A percentile compares a stretch with the other conserved stretches of the same genome.
These are phyloP conservation scores for Hypoxylon sp. DNA, from an alignment of 2,329 filamentous ascomycete species.

Conservation along the genomic window DNA sequence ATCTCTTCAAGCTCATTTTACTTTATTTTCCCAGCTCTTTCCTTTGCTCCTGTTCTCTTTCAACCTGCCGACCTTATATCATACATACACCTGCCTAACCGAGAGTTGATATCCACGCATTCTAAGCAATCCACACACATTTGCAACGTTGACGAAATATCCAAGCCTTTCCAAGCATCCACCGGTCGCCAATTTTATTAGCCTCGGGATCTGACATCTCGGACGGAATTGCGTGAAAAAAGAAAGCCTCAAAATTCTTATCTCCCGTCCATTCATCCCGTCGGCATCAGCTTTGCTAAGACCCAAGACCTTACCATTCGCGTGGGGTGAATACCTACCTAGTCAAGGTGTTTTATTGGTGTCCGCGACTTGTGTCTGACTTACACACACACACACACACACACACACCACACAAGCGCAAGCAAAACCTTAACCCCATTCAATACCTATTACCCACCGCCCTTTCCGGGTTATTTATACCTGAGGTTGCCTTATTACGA, in stretches of 20 bases:
- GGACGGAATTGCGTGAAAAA: slow-evolving; percentile 35
- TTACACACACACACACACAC: too few relatives aligned
- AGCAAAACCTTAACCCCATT: slow-evolving; percentile 4
- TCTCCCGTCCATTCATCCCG: slow-evolving; percentile 39
- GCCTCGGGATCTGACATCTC: slow-evolving; percentile 46
- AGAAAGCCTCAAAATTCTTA: slow-evolving; percentile 29
- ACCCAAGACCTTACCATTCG: slow-evolving; percentile 20
- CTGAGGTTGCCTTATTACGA: slow-evolving; percentile 16
- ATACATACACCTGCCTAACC: slow-evolving; percentile 44
- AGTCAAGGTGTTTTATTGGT: slow-evolving; percentile 26
- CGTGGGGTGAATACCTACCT: slow-evolving; percentile 36
- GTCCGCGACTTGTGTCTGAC: slow-evolving; percentile 14
- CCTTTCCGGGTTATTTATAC: slow-evolving; percentile 43
- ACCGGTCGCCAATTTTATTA: slow-evolving; percentile 31
- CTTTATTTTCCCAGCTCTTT: slow-evolving; percentile 15
- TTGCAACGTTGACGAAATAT: too few relatives aligned
- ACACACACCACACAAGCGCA: too few relatives aligned
- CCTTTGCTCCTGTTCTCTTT: slow-evolving; percentile 24
- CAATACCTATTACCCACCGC: slow-evolving; percentile 37
- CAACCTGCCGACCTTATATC: slow-evolving; percentile 33
- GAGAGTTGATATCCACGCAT: slow-evolving; percentile 30
- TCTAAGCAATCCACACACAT: not conserved
- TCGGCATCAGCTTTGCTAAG: slow-evolving; percentile 43
- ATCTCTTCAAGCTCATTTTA: not conserved
- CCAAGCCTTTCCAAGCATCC: slow-evolving; percentile 11